These are phyloP conservation scores for Collybiopsis luxurians DNA, from an alignment of 768 basidiomycete species.

Conservation along the genomic window DNA sequence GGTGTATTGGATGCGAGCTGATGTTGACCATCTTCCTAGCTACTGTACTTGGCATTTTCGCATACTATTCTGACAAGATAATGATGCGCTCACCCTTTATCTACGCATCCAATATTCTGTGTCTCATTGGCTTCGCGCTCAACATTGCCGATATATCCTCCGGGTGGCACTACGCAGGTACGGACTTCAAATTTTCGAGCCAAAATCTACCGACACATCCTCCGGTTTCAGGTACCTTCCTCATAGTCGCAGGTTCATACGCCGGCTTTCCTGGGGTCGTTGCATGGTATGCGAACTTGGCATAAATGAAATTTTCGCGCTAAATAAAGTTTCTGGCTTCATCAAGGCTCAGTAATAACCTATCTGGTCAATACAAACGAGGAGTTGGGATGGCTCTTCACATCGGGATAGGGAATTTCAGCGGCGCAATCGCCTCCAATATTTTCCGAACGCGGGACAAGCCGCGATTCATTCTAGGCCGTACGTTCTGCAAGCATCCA, in stretches of 20 bases:
- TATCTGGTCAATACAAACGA: conserved; percentile 69
- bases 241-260: conserved; percentile 63
- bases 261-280: conserved; percentile 57
- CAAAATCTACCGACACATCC: conserved; percentile 55
- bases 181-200: conserved; percentile 32
- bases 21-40: conserved; percentile 32
- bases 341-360: conserved; percentile 61
- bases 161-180: conserved; percentile 67
- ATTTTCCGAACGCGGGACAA: conserved; percentile 58
- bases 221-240: conserved; percentile 48
- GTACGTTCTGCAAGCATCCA: conserved; percentile 34
- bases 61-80: conserved; percentile 56
- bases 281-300: conserved; percentile 42
- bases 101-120: conserved; percentile 44
- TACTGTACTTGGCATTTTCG: conserved; percentile 47
- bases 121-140: conserved; percentile 58
- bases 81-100: conserved; percentile 59
- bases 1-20: too few relatives aligned
- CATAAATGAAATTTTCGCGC: conserved; percentile 9
- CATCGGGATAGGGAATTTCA: conserved; percentile 66
- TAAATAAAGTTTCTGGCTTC: not conserved
- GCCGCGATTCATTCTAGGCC: conserved; percentile 61
- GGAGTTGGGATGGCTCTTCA: conserved; percentile 66
- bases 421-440: conserved; percentile 61
- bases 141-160: conserved; percentile 52